Percentiles rank a stretch among this genome's conserved stretches.
Evolutionary conservation across 768 basidiomycete species (phyloP).

Genomic region (Termitomyces sp.): DNA sequence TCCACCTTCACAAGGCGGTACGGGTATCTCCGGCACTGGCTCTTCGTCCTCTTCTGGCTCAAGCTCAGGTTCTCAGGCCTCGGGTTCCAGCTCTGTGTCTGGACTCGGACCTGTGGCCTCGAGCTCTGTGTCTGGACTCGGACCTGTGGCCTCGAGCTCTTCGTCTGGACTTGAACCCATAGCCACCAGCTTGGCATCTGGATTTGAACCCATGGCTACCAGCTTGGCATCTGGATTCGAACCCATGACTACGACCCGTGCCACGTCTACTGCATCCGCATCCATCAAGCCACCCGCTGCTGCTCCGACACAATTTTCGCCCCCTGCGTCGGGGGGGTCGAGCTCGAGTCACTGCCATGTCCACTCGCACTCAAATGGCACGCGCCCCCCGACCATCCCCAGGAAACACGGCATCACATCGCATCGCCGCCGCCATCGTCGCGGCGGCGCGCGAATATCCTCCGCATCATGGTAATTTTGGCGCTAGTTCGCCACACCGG

Average conservation of each 20-base stretch:
- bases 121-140: background rate
- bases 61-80: background rate
- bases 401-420: background rate
- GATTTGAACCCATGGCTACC: background rate
- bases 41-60: background rate
- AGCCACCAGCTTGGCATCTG: background rate
- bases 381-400: background rate
- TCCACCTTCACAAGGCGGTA: conserved; percentile 9
- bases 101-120: background rate
- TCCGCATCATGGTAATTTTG: conserved; percentile 5
- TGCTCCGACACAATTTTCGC: background rate
- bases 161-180: too few relatives aligned
- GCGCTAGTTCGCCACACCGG: background rate
- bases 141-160: background rate
- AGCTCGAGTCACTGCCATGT: background rate
- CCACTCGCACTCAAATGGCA: background rate
- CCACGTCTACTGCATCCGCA: background rate
- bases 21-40: background rate
- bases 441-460: background rate
- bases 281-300: background rate
- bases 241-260: background rate
- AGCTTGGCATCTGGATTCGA: background rate
- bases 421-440: background rate
- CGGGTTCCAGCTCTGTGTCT: background rate
- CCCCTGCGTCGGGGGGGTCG: background rate